Evolutionary conservation across 805 yeast species (phyloP), one percentile per base, ranked within the genome.

Genomic region (Soucietia sequanensis): DNA sequence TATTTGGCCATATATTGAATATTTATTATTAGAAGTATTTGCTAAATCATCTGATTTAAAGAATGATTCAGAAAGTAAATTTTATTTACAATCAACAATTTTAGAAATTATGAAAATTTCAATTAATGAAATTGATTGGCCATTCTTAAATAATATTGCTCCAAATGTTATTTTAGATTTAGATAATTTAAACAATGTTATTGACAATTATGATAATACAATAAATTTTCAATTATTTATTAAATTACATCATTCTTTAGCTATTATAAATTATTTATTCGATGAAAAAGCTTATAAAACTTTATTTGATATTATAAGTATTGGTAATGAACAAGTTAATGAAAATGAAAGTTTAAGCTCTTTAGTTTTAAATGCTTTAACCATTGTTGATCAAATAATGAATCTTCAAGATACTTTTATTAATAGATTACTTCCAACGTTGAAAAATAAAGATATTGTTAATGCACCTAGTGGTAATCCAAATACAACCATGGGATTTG

Each of bases 1-100:
- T 2, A 58, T 88, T 5, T 78, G 89, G 77, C 88, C 93, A 3
- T 91, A 90, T 48, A 55, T 85, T 35, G 91, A 87, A 34, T 88
- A 77, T 47, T 54, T 89, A 10, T 50, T 84, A n/a, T 61, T 72
- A 9, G 84, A 83, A 27, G 76, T 89, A 0, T 77, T 89, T 44
- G 74, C 72, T 5, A 73, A 76, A 17, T 63, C 85, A 2, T 34
- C 61, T 2, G 57, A 67, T 6, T 54, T 76, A 4, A 21, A 61
- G 38, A 41, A 36, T 0, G 72, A 72, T 4, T 3, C 5, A 5
- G 31, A 29, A 12, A 27, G 29, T 11, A 66, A 60, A 32, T 39
- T 58, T 7, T 54, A 68, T 1, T 46, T 90, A 8, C 90, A 85
- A 48, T 42, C 58, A 2, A 66, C 74, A 1, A 67, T 86, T 17